These are phyloP conservation scores for Pythium apleroticum DNA, from an alignment of 352 stramenopile genomes.

Conservation along the genomic window DNA sequence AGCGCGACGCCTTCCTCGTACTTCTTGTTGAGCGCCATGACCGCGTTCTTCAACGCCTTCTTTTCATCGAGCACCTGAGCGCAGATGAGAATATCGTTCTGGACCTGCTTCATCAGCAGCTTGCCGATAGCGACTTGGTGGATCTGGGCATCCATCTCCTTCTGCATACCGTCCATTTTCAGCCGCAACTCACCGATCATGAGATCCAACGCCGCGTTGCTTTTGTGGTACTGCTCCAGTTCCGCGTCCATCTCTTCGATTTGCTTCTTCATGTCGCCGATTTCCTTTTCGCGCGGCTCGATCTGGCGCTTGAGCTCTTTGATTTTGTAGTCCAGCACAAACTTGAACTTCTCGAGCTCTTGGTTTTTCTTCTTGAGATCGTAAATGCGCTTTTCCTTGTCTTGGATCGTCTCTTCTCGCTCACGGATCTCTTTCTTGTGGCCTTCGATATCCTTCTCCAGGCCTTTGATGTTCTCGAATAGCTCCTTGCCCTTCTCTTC, in stretches of 20 bases:
- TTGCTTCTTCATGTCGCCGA: constrained; percentile 93
- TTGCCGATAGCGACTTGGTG: constrained; percentile 63
- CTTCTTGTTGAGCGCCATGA: constrained; percentile 87
- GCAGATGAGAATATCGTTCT: constrained; percentile 71
- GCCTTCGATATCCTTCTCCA: constrained; percentile 93
- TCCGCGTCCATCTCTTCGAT: constrained; percentile 96
- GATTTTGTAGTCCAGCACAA: constrained; percentile 97
- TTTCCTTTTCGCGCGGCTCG: constrained; percentile 94
- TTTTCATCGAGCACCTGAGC: constrained; percentile 74
- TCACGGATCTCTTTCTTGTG: constrained; percentile 93
- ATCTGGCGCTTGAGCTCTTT: constrained; percentile 97
- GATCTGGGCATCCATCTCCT: constrained; percentile 73
- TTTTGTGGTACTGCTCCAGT: constrained; percentile 95
- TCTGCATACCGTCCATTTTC: constrained; percentile 94
- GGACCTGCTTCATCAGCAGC: constrained; percentile 71
- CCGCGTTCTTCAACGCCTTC: constrained; percentile 72
- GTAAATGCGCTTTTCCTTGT: constrained; percentile 97
- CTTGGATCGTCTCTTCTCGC: constrained; percentile 93
- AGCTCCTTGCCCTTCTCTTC: constrained; percentile 93
- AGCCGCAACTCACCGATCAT: constrained; percentile 94
- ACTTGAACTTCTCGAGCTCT: constrained; percentile 97
- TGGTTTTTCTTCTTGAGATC: constrained; percentile 98
- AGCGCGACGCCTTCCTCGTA: constrained; percentile 71
- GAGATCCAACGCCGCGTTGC: constrained; percentile 91
- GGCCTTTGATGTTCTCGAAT: constrained; percentile 87